A percentile compares a stretch with the other conserved stretches of the same genome.
Conservation (phyloP, 768 basidiomycete genomes). For the Baorangia bicolor region DNA sequence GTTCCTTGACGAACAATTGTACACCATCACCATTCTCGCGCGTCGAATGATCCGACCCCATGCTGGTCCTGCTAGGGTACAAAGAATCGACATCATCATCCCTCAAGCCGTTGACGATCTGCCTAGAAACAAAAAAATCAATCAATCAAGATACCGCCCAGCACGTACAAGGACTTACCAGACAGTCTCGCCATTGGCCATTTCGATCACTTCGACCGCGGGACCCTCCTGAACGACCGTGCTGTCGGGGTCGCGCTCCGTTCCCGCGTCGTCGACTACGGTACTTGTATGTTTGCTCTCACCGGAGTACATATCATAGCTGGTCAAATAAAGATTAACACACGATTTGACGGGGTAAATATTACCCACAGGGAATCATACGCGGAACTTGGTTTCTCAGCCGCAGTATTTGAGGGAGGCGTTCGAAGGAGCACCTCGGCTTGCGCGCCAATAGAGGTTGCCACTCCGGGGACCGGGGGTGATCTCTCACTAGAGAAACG, state of each 20-base stretch:
- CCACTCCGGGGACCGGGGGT: conserved; percentile 68
- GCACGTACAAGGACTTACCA: conserved; percentile 52
- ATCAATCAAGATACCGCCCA: neutral
- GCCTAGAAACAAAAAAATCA: conserved; percentile 45
- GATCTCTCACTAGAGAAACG: conserved; percentile 67
- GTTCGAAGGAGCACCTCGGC: conserved; percentile 41
- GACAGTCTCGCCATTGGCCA: conserved; percentile 86
- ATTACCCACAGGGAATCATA: conserved; percentile 76
- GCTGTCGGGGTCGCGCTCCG: conserved; percentile 20
- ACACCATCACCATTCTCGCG: conserved; percentile 49
- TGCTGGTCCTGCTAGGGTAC: conserved; percentile 66
- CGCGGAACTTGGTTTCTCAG: conserved; percentile 67
- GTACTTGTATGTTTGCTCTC: conserved; percentile 45
- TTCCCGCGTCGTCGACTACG: conserved; percentile 36
- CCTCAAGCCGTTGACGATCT: conserved; percentile 80
- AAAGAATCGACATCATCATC: conserved; percentile 71
- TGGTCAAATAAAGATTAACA: conserved; percentile 34
- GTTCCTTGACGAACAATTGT: conserved; percentile 77
- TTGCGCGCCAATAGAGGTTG: conserved; percentile 47
- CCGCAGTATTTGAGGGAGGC: conserved; percentile 38
- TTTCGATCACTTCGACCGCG: conserved; percentile 75
- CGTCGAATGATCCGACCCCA: conserved; percentile 70
- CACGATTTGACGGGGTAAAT: conserved; percentile 11
- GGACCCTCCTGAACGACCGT: conserved; percentile 45
- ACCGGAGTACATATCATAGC: conserved; percentile 79